Percentiles rank a stretch among this genome's conserved stretches.
phyloP scores from a whole-genome alignment of 2,329 filamentous ascomycete species.

The Pseudogymnoascus pannorum region DNA sequence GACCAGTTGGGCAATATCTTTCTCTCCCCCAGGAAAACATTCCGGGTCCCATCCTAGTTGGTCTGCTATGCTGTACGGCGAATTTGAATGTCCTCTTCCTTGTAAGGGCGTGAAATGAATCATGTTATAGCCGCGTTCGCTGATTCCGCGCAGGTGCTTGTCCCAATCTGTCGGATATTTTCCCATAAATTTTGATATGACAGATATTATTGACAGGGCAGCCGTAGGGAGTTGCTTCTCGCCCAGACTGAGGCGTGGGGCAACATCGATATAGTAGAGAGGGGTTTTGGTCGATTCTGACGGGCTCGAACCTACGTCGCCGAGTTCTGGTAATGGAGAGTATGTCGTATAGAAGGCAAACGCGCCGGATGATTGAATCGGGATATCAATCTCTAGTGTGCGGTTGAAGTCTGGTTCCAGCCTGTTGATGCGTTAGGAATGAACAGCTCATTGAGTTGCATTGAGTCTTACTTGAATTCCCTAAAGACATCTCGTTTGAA shows the following conservation, averaged over 20 bases:
- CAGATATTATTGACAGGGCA: conserved; percentile 83
- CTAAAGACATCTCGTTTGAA: conserved; percentile 76
- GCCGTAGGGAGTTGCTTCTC: conserved; percentile 71
- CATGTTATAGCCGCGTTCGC: conserved; percentile 94
- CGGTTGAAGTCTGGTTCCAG: conserved; percentile 89
- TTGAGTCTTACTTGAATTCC: conserved; percentile 72
- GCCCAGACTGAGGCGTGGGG: conserved; percentile 69
- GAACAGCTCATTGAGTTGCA: background rate
- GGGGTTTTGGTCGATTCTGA: conserved; percentile 59
- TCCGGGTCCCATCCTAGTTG: conserved; percentile 78
- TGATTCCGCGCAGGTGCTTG: conserved; percentile 79
- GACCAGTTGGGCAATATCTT: conserved; percentile 71
- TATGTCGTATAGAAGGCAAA: conserved; percentile 95
- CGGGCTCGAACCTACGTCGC: conserved; percentile 40
- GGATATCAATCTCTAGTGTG: conserved; percentile 81
- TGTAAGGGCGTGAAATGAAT: conserved; percentile 95
- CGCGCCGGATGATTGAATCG: conserved; percentile 73
- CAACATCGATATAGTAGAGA: conserved; percentile 89
- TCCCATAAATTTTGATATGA: conserved; percentile 98
- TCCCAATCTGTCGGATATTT: conserved; percentile 87
- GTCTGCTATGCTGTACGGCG: conserved; percentile 93
- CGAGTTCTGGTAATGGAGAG: conserved; percentile 70
- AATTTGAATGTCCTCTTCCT: conserved; percentile 82
- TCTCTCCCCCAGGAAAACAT: conserved; percentile 77
- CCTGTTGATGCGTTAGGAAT: conserved; percentile 38